Base-by-base conservation (phyloP, 331 rosid species). In the Erythrophleum ivorense region DNA sequence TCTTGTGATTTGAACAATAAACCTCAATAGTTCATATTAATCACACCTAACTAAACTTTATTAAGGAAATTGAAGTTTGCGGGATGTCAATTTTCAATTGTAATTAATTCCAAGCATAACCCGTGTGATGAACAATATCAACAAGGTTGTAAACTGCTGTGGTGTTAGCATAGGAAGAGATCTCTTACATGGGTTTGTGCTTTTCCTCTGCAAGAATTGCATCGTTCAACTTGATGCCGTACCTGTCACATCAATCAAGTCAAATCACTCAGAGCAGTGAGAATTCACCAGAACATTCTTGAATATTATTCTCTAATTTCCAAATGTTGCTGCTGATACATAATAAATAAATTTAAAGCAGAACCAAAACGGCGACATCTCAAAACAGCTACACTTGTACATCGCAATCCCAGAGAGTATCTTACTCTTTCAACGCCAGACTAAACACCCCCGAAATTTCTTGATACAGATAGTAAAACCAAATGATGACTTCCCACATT, bases 131-230 rank as follows among this genome's bases (percentile, higher is more conserved):
- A 79, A 48, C 16, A 38, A 52, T 48, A 34, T 48, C 15, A 59
- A 60, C 5, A 58, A 45, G n/a, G 53, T 38, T 66, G 54, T 54
- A 78, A 46, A 71, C 34, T 9, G 34, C 38, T 48, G 65, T 0
- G n/a, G 9, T 33, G 21, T 34, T 21, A 16, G 33, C 12, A 45
- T 66, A 11, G 40, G 24, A 77, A 63, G 77, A 50, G 33, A 59
- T 53, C 24, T 76, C 87, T 77, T 89, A 95, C 99, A 95, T 95
- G 19, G 94, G 91, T 68, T 91, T 85, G 86, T 95, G 98, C 83
- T 95, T 95, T 38, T 93, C 99, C 87, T 95, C 99, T 0, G 99
- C 96, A 75, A 93, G 93, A 84, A 93, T 90, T 18, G 97, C 99
- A 83, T 95, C 60, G 91, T 95, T 95, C 82, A 83, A 81, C 91